These are phyloP conservation scores for Tulasnella sp. DNA, from an alignment of 768 basidiomycete species.

Conservation along the genomic window DNA sequence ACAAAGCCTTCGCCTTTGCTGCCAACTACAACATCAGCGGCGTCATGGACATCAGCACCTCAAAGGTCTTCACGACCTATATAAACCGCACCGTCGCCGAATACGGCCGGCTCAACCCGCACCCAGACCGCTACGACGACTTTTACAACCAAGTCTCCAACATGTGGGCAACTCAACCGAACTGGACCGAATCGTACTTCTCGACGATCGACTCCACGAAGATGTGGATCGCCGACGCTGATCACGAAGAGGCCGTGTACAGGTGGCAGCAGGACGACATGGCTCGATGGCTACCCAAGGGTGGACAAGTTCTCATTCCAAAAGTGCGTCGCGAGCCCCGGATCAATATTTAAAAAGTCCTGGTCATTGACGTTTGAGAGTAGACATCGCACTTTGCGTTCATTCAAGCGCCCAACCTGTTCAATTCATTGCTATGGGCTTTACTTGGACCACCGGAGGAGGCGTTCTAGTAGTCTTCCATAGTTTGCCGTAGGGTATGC, in stretches of 20 bases:
- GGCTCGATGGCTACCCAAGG: slow-evolving; percentile 1
- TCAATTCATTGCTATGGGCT: not conserved
- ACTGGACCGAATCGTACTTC: slow-evolving; percentile 2
- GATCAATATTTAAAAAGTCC: too few relatives aligned
- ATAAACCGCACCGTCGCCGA: not conserved
- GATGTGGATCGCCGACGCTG: not conserved
- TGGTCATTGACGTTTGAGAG: not conserved
- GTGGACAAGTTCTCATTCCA: not conserved
- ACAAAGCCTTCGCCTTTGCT: slow-evolving; percentile 1
- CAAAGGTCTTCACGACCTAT: not conserved
- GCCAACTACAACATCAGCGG: slow-evolving; percentile 5
- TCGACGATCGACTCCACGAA: not conserved
- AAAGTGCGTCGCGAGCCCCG: not conserved
- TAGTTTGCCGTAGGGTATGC: too few relatives aligned
- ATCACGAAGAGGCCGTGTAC: slow-evolving; percentile 3
- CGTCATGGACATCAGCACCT: not conserved
- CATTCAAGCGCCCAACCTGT: not conserved
- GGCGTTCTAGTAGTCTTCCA: not conserved
- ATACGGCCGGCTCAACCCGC: not conserved
- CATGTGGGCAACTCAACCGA: not conserved
- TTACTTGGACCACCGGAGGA: not conserved
- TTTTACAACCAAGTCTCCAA: not conserved
- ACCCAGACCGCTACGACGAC: not conserved
- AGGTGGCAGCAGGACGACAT: slow-evolving; percentile 1
- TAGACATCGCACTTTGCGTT: slow-evolving; percentile 5